These are phyloP conservation scores for Dendryphion nanum DNA, from an alignment of 2,329 filamentous ascomycete species.

Conservation along the genomic window DNA sequence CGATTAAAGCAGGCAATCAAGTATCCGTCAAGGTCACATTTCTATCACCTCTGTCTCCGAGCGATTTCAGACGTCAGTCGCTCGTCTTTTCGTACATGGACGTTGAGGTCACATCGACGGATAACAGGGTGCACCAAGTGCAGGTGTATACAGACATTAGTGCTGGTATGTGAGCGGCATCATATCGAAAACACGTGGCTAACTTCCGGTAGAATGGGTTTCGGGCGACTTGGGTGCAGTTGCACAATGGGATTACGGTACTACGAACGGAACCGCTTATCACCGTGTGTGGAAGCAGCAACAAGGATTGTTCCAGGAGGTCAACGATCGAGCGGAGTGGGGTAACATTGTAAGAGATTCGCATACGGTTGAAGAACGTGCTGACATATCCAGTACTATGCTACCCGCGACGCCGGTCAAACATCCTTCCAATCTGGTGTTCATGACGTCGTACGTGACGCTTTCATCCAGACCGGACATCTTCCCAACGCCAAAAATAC, in stretches of 20 bases:
- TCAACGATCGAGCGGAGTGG: constrained; percentile 51
- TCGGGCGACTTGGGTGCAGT: constrained; percentile 59
- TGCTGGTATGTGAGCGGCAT: no score
- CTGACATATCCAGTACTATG: constrained; percentile 44
- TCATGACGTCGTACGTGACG: constrained; percentile 46
- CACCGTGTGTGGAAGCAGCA: constrained; percentile 56
- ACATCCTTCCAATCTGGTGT: constrained; percentile 50
- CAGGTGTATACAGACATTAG: constrained; percentile 73
- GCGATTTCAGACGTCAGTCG: constrained; percentile 66
- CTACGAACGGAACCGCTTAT: constrained; percentile 51
- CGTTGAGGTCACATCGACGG: constrained; percentile 60
- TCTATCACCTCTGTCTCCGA: constrained; percentile 66
- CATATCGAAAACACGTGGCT: no score
- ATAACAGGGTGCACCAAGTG: constrained; percentile 62
- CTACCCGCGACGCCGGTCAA: constrained; percentile 42
- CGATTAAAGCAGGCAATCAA: constrained; percentile 60
- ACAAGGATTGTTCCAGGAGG: constrained; percentile 49
- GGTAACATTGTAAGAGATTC: constrained; percentile 42
- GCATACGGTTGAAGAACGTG: neutral
- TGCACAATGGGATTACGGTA: constrained; percentile 62
- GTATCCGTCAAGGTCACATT: constrained; percentile 68
- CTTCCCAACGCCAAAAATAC: constrained; percentile 48
- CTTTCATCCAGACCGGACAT: constrained; percentile 45
- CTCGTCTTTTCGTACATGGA: constrained; percentile 70
- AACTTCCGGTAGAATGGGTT: constrained; percentile 61